phyloP scores from a whole-genome alignment of 1,284 basidiomycete genomes.

The Malassezia restricta region DNA sequence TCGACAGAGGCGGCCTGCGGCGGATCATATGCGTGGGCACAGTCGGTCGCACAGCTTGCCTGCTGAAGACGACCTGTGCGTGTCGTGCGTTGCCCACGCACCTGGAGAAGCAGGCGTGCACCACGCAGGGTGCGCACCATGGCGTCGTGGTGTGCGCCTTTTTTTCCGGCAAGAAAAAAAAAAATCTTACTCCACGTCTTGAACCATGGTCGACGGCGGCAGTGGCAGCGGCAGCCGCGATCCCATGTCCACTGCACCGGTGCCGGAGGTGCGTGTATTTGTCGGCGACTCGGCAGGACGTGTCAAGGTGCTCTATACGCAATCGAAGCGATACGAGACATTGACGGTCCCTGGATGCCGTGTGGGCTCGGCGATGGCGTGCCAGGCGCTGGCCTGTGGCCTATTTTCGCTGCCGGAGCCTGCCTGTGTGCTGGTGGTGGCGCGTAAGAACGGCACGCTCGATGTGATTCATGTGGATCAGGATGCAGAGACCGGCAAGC shows the following conservation, averaged over 20 bases:
- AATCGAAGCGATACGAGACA: background rate
- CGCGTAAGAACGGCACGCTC: slow-evolving; percentile 9
- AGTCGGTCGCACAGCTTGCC: no score
- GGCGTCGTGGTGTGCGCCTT: no score
- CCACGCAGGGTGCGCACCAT: no score
- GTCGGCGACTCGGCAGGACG: slow-evolving; percentile 12
- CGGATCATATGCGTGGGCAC: no score
- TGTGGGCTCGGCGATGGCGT: slow-evolving; percentile 8
- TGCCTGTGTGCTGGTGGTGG: slow-evolving; percentile 2
- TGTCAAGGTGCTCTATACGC: slow-evolving; percentile 2
- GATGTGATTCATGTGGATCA: background rate
- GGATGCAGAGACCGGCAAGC: background rate
- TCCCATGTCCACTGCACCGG: background rate
- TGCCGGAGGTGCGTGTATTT: slow-evolving; percentile 6
- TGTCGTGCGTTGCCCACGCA: no score
- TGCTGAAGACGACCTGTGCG: no score
- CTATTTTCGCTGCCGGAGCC: background rate
- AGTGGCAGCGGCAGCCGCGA: background rate
- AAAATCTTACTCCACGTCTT: background rate
- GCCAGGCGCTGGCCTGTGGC: slow-evolving; percentile 6
- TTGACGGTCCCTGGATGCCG: background rate
- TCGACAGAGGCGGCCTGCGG: no score
- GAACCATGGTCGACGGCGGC: background rate
- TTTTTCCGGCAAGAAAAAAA: no score
- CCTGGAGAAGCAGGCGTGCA: no score